Conservation (phyloP, 2,329 filamentous ascomycete species). For the Lecanicillium sp. region DNA sequence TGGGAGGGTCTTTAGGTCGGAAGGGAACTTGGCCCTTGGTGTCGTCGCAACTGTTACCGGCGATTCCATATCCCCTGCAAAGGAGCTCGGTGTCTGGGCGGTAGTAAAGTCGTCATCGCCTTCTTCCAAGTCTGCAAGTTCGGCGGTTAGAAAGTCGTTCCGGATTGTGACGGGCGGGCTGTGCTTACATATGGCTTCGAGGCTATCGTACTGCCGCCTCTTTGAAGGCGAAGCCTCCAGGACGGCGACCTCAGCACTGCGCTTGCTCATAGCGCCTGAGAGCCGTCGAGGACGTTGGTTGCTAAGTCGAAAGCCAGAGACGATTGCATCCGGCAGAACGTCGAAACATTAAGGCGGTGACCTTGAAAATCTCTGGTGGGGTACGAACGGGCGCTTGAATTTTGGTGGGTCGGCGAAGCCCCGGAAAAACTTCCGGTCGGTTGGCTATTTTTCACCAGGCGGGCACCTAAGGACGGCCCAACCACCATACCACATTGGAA, state of each 20-base stretch:
- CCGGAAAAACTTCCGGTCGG: constrained; percentile 20
- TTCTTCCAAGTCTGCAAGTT: constrained; percentile 20
- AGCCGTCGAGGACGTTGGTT: not conserved
- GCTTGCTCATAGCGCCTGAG: constrained; percentile 24
- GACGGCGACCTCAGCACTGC: constrained; percentile 17
- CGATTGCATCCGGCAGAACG: constrained; percentile 22
- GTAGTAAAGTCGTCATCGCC: constrained; percentile 24
- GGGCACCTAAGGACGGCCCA: not conserved
- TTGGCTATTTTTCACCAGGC: constrained; percentile 23
- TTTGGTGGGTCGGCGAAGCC: constrained; percentile 17
- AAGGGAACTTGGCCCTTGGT: constrained; percentile 51
- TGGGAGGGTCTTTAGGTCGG: constrained; percentile 66
- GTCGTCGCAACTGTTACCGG: constrained; percentile 26
- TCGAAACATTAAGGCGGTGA: constrained; percentile 24
- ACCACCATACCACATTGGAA: not conserved
- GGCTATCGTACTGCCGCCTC: constrained; percentile 13
- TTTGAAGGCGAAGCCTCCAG: constrained; percentile 19
- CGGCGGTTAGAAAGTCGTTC: constrained; percentile 9
- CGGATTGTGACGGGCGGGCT: not conserved
- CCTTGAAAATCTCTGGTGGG: constrained; percentile 20
- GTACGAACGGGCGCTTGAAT: constrained; percentile 1
- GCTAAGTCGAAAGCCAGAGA: no score
- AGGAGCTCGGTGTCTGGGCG: constrained; percentile 24
- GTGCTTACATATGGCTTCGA: constrained; percentile 16
- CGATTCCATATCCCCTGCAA: constrained; percentile 19